Percentiles rank a stretch among this genome's conserved stretches.
Conservation (phyloP, 2,329 filamentous ascomycete species). For the Xylariaceae sp. region DNA sequence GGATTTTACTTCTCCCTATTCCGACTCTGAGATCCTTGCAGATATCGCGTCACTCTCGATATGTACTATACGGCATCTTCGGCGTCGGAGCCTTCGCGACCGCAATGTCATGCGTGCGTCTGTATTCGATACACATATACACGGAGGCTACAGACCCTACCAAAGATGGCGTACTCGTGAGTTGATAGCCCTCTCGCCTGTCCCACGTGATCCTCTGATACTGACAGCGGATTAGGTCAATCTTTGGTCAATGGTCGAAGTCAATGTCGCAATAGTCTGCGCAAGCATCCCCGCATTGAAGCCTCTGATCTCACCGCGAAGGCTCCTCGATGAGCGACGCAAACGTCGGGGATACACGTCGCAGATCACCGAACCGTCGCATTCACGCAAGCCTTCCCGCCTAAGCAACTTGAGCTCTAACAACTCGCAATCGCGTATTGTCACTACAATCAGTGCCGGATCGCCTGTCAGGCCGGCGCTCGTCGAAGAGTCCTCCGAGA, state of each 20-base stretch:
- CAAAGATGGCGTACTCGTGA: slow-evolving; percentile 28
- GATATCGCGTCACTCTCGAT: slow-evolving; percentile 45
- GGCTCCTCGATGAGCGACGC: slow-evolving; percentile 19
- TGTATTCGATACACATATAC: slow-evolving; percentile 38
- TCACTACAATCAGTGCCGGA: background rate
- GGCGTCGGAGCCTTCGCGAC: slow-evolving; percentile 37
- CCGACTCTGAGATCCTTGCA: slow-evolving; percentile 41
- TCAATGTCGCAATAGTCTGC: slow-evolving; percentile 47
- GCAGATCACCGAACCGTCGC: slow-evolving; percentile 14
- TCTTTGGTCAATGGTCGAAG: slow-evolving; percentile 45
- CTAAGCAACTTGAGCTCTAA: slow-evolving; percentile 12
- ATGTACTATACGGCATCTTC: slow-evolving; percentile 45
- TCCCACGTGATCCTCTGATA: background rate
- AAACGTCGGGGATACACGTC: slow-evolving; percentile 14
- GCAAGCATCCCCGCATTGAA: slow-evolving; percentile 48
- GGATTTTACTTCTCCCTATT: slow-evolving; percentile 43
- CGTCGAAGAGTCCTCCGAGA: no score
- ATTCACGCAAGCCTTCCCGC: slow-evolving; percentile 10
- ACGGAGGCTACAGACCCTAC: slow-evolving; percentile 35
- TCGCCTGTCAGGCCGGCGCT: no score
- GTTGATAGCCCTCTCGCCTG: background rate
- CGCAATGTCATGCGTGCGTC: slow-evolving; percentile 35
- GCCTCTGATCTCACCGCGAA: slow-evolving; percentile 39
- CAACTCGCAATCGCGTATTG: slow-evolving; percentile 16
- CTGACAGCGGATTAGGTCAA: slow-evolving; percentile 26